Conservation (phyloP, 176 grass and related monocot genomes). For the Ampelocalamus luodianensis region DNA sequence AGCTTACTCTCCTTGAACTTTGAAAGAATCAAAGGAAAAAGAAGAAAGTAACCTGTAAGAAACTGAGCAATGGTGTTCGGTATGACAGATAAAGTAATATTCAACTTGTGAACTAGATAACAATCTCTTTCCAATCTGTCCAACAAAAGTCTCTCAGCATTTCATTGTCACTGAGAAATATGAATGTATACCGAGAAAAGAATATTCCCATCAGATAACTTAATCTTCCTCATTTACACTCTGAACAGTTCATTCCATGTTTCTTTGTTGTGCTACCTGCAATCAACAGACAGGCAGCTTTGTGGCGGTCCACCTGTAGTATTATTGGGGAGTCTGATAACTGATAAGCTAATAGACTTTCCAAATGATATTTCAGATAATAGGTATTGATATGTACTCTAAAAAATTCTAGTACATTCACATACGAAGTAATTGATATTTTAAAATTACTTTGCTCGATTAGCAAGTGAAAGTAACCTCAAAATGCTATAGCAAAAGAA, state of each 20-base stretch:
- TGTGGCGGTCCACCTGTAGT: neutral
- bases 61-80: neutral
- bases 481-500: neutral
- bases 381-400: neutral
- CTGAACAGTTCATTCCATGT: neutral
- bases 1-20: neutral
- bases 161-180: neutral
- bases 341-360: neutral
- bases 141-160: neutral
- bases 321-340: neutral
- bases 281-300: neutral
- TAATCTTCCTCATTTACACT: neutral
- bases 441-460: neutral
- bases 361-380: neutral
- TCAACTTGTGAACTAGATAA: constrained; percentile 6
- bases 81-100: neutral
- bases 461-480: neutral
- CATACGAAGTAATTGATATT: neutral
- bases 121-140: constrained; percentile 13
- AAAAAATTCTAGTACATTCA: too few species aligned
- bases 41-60: constrained; percentile 5
- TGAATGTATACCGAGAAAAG: neutral
- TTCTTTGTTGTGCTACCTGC: constrained; percentile 2
- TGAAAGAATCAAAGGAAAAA: constrained; percentile 1
- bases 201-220: neutral